Evolutionary conservation across 345 rosid genomes (phyloP), one percentile per base, ranked within the genome.

Genomic region (Eucalyptus sp.): DNA sequence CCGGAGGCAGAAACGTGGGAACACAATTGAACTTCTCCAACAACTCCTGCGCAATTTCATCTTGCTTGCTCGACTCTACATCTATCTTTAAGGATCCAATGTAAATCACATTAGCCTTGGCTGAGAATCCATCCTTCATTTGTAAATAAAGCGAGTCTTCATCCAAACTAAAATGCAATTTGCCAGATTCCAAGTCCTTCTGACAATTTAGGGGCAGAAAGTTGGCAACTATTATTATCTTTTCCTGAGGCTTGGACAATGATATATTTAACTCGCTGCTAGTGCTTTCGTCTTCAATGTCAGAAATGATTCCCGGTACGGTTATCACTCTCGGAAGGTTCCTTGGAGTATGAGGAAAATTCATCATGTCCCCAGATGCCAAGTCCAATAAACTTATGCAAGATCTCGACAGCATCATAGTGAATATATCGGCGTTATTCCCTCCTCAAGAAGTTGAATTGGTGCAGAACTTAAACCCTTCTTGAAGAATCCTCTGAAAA

Each of bases 371-470:
- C 86, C 95, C 94, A 51, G 95, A 94, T 50, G 95, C 95, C 88
- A 95, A 93, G 84, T 95, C 96, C 52, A 94, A 89, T 60, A 96
- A 92, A 92, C 91, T 94, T 89, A 92, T 92, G 91, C 93, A 94
- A 88, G 97, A 96, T 89, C 94, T 94, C 37, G 97, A 94, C 91
- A 95, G 88, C 96, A 95, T 96, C 84, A 49, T 86, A 90, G 60
- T 4, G 15, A 76, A 41, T 76, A 11, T 76, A 37, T 41, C 44
- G 0, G 48, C 9, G 84, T 76, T 41, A 37, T 41, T 41, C 46
- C 29, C 84, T 76, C 84, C 48, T 76, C 84, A 41, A 41, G 84
- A 76, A 76, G 29, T 76, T 20, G 84, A 76, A 41, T 41, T 11
- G 48, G 84, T 15, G 33, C 56, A 85, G 58, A 50, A 85, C 87